phyloP scores from a whole-genome alignment of 2,329 filamentous ascomycete species.

The Apiospora sp. region DNA sequence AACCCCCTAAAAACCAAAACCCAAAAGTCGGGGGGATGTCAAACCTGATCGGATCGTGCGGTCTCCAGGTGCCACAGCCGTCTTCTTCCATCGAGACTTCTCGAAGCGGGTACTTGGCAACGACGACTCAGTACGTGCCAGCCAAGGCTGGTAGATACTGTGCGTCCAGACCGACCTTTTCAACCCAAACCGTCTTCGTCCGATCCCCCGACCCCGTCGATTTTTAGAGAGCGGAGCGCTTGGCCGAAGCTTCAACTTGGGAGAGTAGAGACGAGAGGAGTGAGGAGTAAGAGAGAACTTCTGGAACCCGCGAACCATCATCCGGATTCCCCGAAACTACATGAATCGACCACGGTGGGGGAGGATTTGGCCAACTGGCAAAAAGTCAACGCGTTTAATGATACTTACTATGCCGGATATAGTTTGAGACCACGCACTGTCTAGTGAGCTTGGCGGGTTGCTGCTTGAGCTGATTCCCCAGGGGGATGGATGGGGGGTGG shows the following conservation, averaged over 20 bases:
- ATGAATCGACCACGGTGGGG: not conserved
- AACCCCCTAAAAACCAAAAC: not conserved
- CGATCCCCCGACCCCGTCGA: not conserved
- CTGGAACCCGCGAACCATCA: conserved; percentile 8
- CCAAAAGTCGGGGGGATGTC: not conserved
- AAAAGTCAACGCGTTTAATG: not conserved
- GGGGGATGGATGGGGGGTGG: not conserved
- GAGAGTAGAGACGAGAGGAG: not conserved
- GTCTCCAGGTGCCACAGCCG: conserved; percentile 5
- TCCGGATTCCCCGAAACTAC: not conserved
- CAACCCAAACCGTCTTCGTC: no score
- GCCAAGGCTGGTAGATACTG: not conserved
- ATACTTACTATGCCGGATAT: not conserved
- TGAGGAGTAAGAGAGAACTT: not conserved
- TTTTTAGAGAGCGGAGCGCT: not conserved
- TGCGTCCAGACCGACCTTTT: not conserved
- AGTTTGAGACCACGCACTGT: conserved; percentile 19
- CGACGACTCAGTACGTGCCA: not conserved
- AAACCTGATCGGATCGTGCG: not conserved
- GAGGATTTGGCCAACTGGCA: conserved; percentile 5
- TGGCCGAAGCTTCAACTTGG: not conserved
- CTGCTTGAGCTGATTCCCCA: not conserved
- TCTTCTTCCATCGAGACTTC: conserved; percentile 5
- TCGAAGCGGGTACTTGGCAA: conserved; percentile 9
- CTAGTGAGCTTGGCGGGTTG: conserved; percentile 1